Base-by-base conservation (phyloP, 1,284 basidiomycete species). In the Neolentinus lepideus region DNA sequence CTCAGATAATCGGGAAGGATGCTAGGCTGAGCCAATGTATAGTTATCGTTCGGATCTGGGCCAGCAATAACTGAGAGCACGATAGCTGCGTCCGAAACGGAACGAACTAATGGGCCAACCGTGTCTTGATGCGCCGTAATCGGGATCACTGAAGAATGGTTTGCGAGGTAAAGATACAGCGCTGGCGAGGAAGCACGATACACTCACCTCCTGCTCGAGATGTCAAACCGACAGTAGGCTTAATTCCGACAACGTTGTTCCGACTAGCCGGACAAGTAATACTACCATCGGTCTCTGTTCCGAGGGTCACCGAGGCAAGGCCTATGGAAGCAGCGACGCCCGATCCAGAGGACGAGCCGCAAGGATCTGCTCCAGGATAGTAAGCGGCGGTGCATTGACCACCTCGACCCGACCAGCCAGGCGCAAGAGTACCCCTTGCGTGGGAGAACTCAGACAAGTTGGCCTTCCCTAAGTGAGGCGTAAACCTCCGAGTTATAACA, bases 221-320 rank as follows among this genome's bases (percentile, higher is more conserved):
- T 1, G 81, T 84, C 24, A 84, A 66, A 0, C 83, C 83, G 1
- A 85, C 77, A 0, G 80, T 84, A 0, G 83, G 78, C 61, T 84
- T 85, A 50, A 85, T 78, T 0, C 83, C 83, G 0, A 75, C 78
- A 27, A 83, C 50, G 60, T 85, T 79, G 47, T 81, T 82, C 33
- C 75, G 67, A 60, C 75, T 74, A 1, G 75, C 66, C 3, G 80
- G 80, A 29, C 63, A 64, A 2, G 61, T 60, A 27, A 66, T 65
- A 45, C 64, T 65, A 21, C 63, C 62, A 47, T 63, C 63, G 10
- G 67, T 69, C 54, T 71, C 69, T 12, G 66, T 63, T 1, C 70
- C 71, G 0, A 72, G 60, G 11, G 66, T 59, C 16, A 61, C 69
- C 1, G 67, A 58, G 11, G 65, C 63, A n/a, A 72, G 59, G 4